phyloP scores from a whole-genome alignment of 495 filamentous ascomycete species.

The Lasiosphaeria miniovina region DNA sequence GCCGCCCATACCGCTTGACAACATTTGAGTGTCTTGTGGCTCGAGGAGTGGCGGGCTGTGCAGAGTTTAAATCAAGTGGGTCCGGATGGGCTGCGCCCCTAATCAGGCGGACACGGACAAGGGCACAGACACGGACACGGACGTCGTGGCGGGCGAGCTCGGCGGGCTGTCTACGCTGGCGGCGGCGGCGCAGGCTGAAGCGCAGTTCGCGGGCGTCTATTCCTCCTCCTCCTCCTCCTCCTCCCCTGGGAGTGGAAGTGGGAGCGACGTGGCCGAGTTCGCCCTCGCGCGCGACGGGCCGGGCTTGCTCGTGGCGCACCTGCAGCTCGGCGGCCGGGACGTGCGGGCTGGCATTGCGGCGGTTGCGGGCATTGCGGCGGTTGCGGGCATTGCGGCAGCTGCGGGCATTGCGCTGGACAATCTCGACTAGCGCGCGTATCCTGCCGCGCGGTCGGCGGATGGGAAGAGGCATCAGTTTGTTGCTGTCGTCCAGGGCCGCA shows the following conservation, averaged over 20 bases:
- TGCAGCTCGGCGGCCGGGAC: slow-evolving; percentile 3
- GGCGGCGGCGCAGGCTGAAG: background rate
- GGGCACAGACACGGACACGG: too few relatives aligned
- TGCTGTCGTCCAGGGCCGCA: slow-evolving; percentile 10
- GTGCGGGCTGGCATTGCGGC: slow-evolving; percentile 2
- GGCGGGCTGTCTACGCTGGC: background rate
- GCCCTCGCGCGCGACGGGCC: slow-evolving; percentile 5
- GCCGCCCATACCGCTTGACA: too few relatives aligned
- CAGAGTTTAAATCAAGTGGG: too few relatives aligned
- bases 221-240: too few relatives aligned
- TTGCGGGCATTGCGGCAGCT: background rate
- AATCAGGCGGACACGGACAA: too few relatives aligned
- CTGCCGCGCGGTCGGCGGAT: background rate
- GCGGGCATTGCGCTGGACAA: slow-evolving; percentile 4
- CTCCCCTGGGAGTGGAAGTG: background rate
- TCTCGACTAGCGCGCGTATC: slow-evolving; percentile 10
- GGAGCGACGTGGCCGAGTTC: background rate
- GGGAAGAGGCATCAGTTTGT: slow-evolving; percentile 11
- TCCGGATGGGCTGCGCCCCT: too few relatives aligned
- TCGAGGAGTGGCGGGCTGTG: too few relatives aligned
- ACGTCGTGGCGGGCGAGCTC: slow-evolving; percentile 6
- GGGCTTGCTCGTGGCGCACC: background rate
- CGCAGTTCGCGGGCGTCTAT: slow-evolving; percentile 2
- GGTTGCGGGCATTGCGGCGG: slow-evolving; percentile 5
- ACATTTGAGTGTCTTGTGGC: too few relatives aligned